phyloP scores from a whole-genome alignment of 148 eudicot genomes.

The Silene uniflora region DNA sequence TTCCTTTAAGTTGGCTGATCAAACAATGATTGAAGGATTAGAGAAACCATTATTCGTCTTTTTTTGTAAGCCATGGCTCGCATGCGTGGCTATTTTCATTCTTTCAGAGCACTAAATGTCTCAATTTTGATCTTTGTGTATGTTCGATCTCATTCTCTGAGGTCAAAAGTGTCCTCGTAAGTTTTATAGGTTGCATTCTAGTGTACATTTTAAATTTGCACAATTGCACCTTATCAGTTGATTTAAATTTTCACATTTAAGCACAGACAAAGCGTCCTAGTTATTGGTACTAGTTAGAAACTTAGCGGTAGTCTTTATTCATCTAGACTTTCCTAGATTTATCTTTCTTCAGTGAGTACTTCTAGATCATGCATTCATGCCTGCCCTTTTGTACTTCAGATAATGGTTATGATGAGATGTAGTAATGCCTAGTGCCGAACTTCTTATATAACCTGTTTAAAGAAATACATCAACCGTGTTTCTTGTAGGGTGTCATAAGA shows the following conservation, averaged over 20 bases:
- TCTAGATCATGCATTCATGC: background rate
- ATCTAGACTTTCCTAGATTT: no score
- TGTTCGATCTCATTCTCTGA: background rate
- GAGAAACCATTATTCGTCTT: background rate
- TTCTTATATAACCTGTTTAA: background rate
- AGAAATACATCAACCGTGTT: background rate
- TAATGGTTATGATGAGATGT: no score
- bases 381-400: background rate
- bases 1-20: background rate
- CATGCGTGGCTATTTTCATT: background rate
- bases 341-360: background rate
- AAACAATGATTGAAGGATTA: conserved; percentile 9
- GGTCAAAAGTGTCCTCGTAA: background rate
- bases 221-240: background rate
- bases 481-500: background rate
- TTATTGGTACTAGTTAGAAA: no score
- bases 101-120: background rate
- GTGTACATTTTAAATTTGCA: background rate
- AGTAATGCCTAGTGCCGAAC: no score
- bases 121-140: background rate
- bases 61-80: no score
- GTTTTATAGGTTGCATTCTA: background rate
- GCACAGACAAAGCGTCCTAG: no score
- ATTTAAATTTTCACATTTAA: background rate
- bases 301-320: no score